Evolutionary conservation across 768 basidiomycete species (phyloP).

Genomic region (Stropharia rugosoannulata): DNA sequence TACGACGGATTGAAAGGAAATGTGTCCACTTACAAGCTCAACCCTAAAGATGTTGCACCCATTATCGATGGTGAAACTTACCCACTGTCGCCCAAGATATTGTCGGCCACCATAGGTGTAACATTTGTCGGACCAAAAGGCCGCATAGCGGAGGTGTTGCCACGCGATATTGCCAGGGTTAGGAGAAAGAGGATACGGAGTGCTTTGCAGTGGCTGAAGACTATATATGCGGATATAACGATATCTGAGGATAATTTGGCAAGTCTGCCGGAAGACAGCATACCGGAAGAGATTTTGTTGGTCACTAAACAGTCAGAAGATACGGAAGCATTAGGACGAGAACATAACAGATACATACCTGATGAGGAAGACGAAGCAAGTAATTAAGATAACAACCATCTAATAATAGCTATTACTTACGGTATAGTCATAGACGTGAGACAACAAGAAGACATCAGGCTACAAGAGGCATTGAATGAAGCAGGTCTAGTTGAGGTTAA

Average conservation of each 20-base stretch:
- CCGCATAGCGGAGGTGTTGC: not conserved
- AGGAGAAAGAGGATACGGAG: not conserved
- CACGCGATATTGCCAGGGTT: constrained; percentile 14
- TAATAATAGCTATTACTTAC: too few relatives aligned
- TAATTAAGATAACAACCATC: not conserved
- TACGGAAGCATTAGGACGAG: constrained; percentile 13
- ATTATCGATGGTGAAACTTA: not conserved
- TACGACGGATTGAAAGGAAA: constrained; percentile 15
- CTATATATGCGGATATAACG: constrained; percentile 6
- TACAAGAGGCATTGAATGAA: not conserved
- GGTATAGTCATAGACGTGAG: not conserved
- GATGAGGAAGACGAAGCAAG: constrained; percentile 5
- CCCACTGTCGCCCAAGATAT: not conserved
- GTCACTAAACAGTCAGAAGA: constrained; percentile 19
- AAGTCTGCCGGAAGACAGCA: constrained; percentile 26
- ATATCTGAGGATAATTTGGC: constrained; percentile 14
- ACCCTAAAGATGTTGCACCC: constrained; percentile 10
- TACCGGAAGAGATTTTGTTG: constrained; percentile 27
- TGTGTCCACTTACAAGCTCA: constrained; percentile 30
- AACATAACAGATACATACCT: constrained; percentile 31
- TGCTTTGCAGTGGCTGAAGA: constrained; percentile 11
- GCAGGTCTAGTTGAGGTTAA: not conserved
- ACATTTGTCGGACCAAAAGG: constrained; percentile 14
- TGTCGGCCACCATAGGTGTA: constrained; percentile 11
- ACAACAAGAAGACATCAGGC: not conserved